Conservation (phyloP, 2,329 filamentous ascomycete genomes). For the Coniosporium tulheliwenetii region DNA sequence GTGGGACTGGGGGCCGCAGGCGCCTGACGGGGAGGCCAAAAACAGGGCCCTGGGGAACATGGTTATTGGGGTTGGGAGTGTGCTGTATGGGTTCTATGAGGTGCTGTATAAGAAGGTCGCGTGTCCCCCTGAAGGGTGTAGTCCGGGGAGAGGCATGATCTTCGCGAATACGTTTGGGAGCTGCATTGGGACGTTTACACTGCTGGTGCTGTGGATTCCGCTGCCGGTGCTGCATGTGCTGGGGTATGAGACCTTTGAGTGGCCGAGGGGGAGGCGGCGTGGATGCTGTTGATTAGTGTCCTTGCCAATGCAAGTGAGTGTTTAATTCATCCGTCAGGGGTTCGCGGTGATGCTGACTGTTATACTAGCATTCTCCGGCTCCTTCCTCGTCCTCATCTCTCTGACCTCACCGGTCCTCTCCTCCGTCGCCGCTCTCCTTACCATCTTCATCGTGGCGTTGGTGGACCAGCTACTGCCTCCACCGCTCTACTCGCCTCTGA, state of each 20-base stretch:
- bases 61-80: conserved; percentile 77
- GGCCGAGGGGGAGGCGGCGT: conserved; percentile 63
- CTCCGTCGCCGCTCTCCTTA: conserved; percentile 82
- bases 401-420: conserved; percentile 85
- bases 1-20: conserved; percentile 32
- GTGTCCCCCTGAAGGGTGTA: conserved; percentile 81
- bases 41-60: conserved; percentile 73
- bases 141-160: conserved; percentile 76
- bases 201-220: conserved; percentile 82
- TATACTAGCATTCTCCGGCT: conserved; percentile 59
- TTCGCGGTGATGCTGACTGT: background rate
- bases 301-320: conserved; percentile 64
- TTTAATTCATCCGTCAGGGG: conserved; percentile 1
- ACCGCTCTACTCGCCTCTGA: conserved; percentile 53
- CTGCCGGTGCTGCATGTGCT: conserved; percentile 67
- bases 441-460: conserved; percentile 90
- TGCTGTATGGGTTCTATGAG: conserved; percentile 94
- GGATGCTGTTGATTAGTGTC: conserved; percentile 67
- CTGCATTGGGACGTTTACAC: conserved; percentile 73
- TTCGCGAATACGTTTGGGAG: conserved; percentile 90
- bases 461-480: conserved; percentile 73
- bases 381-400: conserved; percentile 82
- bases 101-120: conserved; percentile 89
- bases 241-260: conserved; percentile 66
- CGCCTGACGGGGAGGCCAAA: conserved; percentile 37